Conservation (phyloP, 202 grass and related monocot genomes). For the Schoenoplectus tabernaemontani region DNA sequence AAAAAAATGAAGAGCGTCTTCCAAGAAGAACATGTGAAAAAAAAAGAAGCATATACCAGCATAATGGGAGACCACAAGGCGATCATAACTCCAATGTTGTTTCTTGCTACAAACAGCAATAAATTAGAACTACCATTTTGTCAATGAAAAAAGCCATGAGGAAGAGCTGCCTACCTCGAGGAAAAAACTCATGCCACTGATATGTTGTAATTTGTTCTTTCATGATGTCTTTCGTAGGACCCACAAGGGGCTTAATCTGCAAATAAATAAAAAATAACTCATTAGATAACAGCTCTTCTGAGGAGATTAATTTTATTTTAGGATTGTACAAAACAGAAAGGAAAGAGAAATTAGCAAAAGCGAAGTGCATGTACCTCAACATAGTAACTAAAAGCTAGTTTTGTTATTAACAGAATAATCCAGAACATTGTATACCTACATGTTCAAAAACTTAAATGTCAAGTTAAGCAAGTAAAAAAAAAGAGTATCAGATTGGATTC, state of each 20-base stretch:
- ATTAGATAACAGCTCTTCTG: background rate
- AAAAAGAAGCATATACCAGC: conserved; percentile 39
- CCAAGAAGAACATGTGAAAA: conserved; percentile 15
- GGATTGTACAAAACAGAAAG: background rate
- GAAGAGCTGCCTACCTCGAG: conserved; percentile 51
- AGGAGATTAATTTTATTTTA: conserved; percentile 4
- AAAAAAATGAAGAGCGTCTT: background rate
- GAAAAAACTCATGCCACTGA: conserved; percentile 95
- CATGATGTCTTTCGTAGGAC: conserved; percentile 93
- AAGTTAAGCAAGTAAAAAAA: background rate
- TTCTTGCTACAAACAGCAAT: conserved; percentile 52
- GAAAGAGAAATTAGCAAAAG: conserved; percentile 19
- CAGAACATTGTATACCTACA: conserved; percentile 92
- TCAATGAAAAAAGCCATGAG: conserved; percentile 20
- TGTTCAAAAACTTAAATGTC: conserved; percentile 16
- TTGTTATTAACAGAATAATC: conserved; percentile 81
- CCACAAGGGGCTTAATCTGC: conserved; percentile 91
- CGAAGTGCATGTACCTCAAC: conserved; percentile 54
- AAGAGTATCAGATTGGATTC: conserved; percentile 17
- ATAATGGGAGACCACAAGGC: conserved; percentile 97
- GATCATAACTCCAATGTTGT: conserved; percentile 89
- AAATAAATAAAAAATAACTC: background rate
- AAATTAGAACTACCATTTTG: conserved; percentile 19
- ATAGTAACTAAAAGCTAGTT: conserved; percentile 88
- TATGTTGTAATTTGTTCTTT: conserved; percentile 45